Evolutionary conservation across 495 filamentous ascomycete species (phyloP), one percentile per base, ranked within the genome.

Genomic region (Penicillium lividum): DNA sequence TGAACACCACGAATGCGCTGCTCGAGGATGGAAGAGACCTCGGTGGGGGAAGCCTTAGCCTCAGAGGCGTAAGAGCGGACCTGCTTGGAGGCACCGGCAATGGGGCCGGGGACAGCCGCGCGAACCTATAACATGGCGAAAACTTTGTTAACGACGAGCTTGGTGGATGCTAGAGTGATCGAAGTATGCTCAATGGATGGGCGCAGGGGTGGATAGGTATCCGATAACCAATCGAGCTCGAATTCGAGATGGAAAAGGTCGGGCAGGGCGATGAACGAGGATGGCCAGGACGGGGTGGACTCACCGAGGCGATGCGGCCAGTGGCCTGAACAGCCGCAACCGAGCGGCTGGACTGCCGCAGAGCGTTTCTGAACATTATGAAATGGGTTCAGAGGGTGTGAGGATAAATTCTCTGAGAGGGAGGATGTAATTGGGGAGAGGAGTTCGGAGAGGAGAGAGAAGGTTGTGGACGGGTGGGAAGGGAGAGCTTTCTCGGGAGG

Each of bases 11-110:
- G 89, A 72, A 98, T 98, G 77, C 93, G 84, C 86, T 97, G 93
- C 82, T 98, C 94, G 70, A 98, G 89, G 75, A 98, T 97, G 67
- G 94, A 97, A 60, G 95, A 97, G 64, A 98, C 94, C 83, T 98
- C 94, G 65, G 94, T 98, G 66, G 94, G 94, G 28, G 91, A 79
- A 65, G 94, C 93, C 83, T 97, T 97, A 58, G 91, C 90, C 77
- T 96, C 92, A 77, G 85, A 82, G 71, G 93, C 93, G 82, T 96
- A 98, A 76, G 84, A 84, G 77, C 94, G 90, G 75, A 86, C 79
- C 77, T 95, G 89, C 78, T 89, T 82, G 70, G 87, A 81, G 68
- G 84, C 80, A 72, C 82, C 81, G 84, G 84, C 86, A 77, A 88
- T 70, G 74, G 82, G 81, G 65, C 84, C 84, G 77, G 93, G 88